A percentile compares a stretch with the other conserved stretches of the same genome.
Evolutionary conservation across 345 rosid genomes (phyloP).

Genomic region (Eucalyptus erythrocorys): DNA sequence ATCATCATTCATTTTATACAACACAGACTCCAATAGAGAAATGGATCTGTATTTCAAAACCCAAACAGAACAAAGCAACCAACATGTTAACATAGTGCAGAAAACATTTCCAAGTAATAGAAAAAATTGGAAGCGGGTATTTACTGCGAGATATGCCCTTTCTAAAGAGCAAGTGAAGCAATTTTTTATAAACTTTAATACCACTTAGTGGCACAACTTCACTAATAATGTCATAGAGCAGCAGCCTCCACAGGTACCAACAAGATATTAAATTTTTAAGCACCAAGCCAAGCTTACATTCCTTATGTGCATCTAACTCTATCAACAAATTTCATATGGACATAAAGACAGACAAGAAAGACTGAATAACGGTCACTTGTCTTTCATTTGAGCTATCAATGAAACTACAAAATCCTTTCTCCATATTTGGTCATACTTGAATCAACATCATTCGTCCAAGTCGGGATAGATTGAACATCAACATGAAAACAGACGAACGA

Average conservation of each 20-base stretch:
- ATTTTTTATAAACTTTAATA: neutral
- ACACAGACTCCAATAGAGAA: neutral
- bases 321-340: neutral
- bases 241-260: neutral
- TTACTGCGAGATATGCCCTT: neutral
- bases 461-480: neutral
- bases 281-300: neutral
- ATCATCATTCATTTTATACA: neutral
- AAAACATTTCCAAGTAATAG: neutral
- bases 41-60: neutral
- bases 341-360: neutral
- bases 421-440: neutral
- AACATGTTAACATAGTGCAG: neutral
- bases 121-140: neutral
- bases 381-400: neutral
- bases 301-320: neutral
- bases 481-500: neutral
- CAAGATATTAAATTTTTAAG: neutral
- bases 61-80: neutral
- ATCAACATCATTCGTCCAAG: neutral
- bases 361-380: neutral
- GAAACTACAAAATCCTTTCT: neutral
- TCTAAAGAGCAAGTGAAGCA: neutral
- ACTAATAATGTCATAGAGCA: neutral
- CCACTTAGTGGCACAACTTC: neutral